Evolutionary conservation across 768 basidiomycete species (phyloP), one percentile per base, ranked within the genome.

Genomic region (Gloeopeniophorella convolvens): DNA sequence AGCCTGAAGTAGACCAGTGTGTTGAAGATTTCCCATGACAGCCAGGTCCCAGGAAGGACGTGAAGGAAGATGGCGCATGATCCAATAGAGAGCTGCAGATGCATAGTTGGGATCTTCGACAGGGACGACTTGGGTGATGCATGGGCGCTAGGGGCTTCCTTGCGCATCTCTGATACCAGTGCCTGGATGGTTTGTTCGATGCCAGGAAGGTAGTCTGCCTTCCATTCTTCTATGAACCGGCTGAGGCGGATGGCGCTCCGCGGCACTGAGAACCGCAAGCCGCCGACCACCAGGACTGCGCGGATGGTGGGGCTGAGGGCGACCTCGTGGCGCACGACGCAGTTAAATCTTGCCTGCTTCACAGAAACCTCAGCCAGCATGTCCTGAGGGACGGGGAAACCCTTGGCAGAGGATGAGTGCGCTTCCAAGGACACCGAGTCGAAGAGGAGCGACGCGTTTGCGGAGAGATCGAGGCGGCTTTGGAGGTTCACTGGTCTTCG

Each of bases 11-110:
- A 80, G 2, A 64, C 65, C 7, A 78, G 65, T 0, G 70, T 73
- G 43, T 80, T 68, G 48, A 75, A 69, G 18, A 80, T 66, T 49
- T 82, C 77, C 85, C 83, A 89, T 7, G 85, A 82, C 27, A 91
- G 65, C 89, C 89, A 92, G 1, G 88, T 91, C 16, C 87, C 88
- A 53, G 83, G 86, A 84, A 91, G 89, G 33, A 91, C 81, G 59
- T 90, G 89, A 5, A 92, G 73, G 3, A 79, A 77, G 8, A 89
- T 70, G 21, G 76, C 75, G 20, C 81, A 62, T 18, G 74, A 74
- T 4, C 64, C 60, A 8, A 89, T 48, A 23, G 72, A 70, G 4
- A 75, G 71, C 54, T 84, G 77, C 13, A 86, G 50, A 37, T 82
- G 76, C 27, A 79, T 56, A 7, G 65, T 54, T 15, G 62, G 45